Conservation (phyloP, 2,329 filamentous ascomycete species). For the Torrubiella hemipterigena region DNA sequence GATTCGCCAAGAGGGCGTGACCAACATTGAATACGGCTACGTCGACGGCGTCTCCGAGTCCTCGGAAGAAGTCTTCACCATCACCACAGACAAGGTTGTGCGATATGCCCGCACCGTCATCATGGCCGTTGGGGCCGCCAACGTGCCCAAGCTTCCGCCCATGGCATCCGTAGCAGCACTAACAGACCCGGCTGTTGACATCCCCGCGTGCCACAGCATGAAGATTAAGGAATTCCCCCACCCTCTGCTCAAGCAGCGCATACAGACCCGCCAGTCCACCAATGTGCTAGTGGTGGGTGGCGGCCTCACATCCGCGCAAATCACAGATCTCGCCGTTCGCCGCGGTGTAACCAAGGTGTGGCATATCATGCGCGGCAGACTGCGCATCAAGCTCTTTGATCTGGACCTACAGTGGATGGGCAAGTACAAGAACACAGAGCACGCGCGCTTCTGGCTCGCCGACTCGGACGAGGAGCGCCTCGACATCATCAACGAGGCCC, state of each 20-base stretch:
- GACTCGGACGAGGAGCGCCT: conserved; percentile 59
- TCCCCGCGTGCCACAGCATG: conserved; percentile 51
- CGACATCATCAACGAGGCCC: conserved; percentile 51
- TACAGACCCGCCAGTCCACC: conserved; percentile 37
- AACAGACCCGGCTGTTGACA: conserved; percentile 11
- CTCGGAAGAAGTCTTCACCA: conserved; percentile 49
- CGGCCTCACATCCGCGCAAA: conserved; percentile 64
- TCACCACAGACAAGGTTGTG: conserved; percentile 40
- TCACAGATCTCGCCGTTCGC: conserved; percentile 54
- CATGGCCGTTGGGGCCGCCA: conserved; percentile 58
- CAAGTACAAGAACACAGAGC: conserved; percentile 68
- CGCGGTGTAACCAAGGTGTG: conserved; percentile 56
- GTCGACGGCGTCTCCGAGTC: conserved; percentile 29
- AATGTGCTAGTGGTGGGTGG: conserved; percentile 63
- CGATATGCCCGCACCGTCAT: conserved; percentile 53
- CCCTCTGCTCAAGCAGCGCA: conserved; percentile 35
- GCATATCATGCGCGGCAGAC: conserved; percentile 51
- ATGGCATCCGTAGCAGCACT: conserved; percentile 25
- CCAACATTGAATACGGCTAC: conserved; percentile 47
- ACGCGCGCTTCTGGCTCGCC: conserved; percentile 66
- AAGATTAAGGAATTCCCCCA: conserved; percentile 48
- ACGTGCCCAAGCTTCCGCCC: conserved; percentile 37
- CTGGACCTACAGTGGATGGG: conserved; percentile 68
- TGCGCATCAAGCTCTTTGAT: conserved; percentile 64
- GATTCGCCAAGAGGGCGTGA: conserved; percentile 47